Evolutionary conservation across 78 protist species (phyloP), one percentile per base, ranked within the genome.

Genomic region (Salpingoeca rosetta): DNA sequence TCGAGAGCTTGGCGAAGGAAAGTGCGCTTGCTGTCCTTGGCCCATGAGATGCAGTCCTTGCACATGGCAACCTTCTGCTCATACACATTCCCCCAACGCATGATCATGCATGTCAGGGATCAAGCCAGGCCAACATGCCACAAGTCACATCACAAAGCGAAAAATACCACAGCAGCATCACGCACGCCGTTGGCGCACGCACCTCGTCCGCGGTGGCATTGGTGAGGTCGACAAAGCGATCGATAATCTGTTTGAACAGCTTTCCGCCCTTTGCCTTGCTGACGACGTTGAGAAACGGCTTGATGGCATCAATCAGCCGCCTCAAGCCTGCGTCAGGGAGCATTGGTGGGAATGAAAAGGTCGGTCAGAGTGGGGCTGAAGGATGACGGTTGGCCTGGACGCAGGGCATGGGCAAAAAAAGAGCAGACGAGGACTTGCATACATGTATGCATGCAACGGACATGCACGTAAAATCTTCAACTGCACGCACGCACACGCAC

Each of bases 1-100:
- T 98, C 94, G 39, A 98, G 85, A 28, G 99, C 88, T 86, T 98
- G 99, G 42, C 98, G 91, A 36, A 98, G 89, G 87, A 93, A 98
- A 25, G 95, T 90, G 80, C 99, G 90, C 91, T 94, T 94, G 84
- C 96, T 95, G 11, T 83, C 91, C 78, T 84, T 76, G 74, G 96
- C 87, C 99, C 99, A 97, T 36, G 81, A 92, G 27, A 95, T 86
- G 75, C n/a, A 65, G 35, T 25, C 75, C n/a, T 65, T 51, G 65
- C 65, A 51, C 65, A 51, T 51, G 65, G 7, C 17, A 17, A 51
- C 65, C 17, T 51, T 51, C 65, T 51, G 17, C 17, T n/a, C n/a
- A n/a, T n/a, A n/a, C n/a, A n/a, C n/a, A n/a, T n/a, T n/a, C n/a
- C n/a, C n/a, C n/a, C n/a, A n/a, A n/a, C n/a, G n/a, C n/a, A n/a